phyloP scores from a whole-genome alignment of 257 asterid genomes.

The Marsdenia floribunda region DNA sequence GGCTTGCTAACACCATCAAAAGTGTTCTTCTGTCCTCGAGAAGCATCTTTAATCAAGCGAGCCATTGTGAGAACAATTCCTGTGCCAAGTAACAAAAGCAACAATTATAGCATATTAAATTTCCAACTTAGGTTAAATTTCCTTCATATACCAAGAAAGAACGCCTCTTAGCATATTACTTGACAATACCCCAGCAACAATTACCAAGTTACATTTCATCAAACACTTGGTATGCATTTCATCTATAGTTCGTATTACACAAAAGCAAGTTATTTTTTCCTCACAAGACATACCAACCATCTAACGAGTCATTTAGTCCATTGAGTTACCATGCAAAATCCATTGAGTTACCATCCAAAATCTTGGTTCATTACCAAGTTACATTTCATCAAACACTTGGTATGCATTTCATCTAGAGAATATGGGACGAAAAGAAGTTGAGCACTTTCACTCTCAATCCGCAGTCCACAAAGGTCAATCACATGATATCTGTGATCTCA shows the following conservation, averaged over 20 bases:
- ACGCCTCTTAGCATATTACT: no score
- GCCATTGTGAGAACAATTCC: conserved; percentile 95
- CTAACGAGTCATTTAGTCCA: no score
- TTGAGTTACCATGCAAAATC: no score
- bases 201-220: no score
- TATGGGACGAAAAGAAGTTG: neutral
- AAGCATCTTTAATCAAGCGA: conserved; percentile 56
- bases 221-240: no score
- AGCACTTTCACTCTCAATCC: neutral
- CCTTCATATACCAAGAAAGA: no score
- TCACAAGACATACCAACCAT: neutral
- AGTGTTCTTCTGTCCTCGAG: conserved; percentile 46
- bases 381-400: no score
- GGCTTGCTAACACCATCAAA: conserved; percentile 50
- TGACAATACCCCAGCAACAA: no score
- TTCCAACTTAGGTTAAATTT: no score
- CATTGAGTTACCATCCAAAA: neutral
- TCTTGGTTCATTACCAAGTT: neutral
- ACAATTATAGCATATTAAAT: neutral
- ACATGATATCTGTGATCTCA: neutral
- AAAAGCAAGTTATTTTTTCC: neutral
- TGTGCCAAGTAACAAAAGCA: conserved; percentile 26
- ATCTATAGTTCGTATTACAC: neutral
- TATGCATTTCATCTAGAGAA: no score
- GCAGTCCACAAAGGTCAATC: neutral